phyloP scores from a whole-genome alignment of 2,329 filamentous ascomycete species.

The Diplodia corticola region DNA sequence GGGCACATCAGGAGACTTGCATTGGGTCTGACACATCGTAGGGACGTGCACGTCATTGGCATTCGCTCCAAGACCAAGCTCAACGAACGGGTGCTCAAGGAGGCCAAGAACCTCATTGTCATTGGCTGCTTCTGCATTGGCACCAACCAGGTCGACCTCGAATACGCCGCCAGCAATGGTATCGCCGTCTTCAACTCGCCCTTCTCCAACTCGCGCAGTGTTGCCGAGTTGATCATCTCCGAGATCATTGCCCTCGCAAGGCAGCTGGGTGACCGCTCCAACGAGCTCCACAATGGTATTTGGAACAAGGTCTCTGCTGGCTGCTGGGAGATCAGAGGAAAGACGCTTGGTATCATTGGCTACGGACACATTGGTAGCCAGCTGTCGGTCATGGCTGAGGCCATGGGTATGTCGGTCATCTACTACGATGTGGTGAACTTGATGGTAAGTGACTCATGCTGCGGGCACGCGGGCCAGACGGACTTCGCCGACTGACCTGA shows the following conservation, averaged over 20 bases:
- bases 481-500: neutral
- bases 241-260: conserved; percentile 91
- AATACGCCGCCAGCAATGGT: conserved; percentile 77
- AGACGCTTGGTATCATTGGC: conserved; percentile 93
- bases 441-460: conserved; percentile 56
- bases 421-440: conserved; percentile 95
- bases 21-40: conserved; percentile 40
- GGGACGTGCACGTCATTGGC: conserved; percentile 94
- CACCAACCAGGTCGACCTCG: conserved; percentile 90
- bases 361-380: conserved; percentile 98
- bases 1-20: conserved; percentile 17
- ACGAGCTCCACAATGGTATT: conserved; percentile 87
- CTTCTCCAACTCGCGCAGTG: conserved; percentile 95
- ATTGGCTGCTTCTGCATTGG: conserved; percentile 99
- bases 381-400: conserved; percentile 89
- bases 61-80: conserved; percentile 98
- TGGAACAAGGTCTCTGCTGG: conserved; percentile 98
- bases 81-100: conserved; percentile 76
- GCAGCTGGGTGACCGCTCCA: conserved; percentile 89
- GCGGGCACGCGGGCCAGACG: neutral
- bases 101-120: conserved; percentile 92
- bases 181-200: conserved; percentile 97
- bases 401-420: conserved; percentile 97
- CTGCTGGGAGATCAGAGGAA: conserved; percentile 98
- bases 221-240: conserved; percentile 91